phyloP scores from a whole-genome alignment of 768 basidiomycete genomes.

The Amanita muscaria region DNA sequence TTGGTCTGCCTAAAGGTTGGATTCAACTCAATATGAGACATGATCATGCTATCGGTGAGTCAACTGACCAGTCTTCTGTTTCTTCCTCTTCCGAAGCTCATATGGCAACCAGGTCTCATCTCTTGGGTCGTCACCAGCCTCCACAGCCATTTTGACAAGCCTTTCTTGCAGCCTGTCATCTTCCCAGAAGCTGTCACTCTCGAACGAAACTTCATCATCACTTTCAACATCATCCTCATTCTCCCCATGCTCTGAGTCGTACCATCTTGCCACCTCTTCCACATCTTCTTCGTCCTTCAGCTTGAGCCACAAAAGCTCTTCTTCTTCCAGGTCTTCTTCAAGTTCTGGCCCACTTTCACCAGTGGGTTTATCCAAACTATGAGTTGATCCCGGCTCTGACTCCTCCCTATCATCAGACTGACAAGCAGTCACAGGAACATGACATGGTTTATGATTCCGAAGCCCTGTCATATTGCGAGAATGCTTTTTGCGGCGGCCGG shows the following conservation, averaged over 20 bases:
- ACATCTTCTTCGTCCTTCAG: neutral
- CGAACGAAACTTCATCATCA: neutral
- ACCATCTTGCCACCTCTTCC: too few species aligned
- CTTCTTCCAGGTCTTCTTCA: too few species aligned
- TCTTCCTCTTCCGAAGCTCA: neutral
- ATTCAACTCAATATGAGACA: neutral
- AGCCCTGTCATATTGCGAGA: slow-evolving; percentile 7
- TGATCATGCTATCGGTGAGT: too few species aligned
- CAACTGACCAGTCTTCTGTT: neutral
- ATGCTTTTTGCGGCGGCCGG: too few species aligned
- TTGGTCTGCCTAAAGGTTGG: neutral
- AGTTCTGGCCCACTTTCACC: too few species aligned
- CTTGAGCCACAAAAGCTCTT: too few species aligned
- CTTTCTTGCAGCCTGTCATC: neutral
- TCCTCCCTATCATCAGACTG: too few species aligned
- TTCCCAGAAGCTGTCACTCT: neutral
- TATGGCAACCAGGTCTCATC: neutral
- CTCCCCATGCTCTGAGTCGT: too few species aligned
- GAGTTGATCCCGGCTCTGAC: too few species aligned
- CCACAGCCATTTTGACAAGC: neutral
- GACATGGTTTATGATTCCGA: neutral
- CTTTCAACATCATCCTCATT: too few species aligned
- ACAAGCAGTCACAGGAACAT: neutral
- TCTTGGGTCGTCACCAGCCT: neutral
- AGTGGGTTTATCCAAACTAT: too few species aligned